These are phyloP conservation scores for Aspergillus floridensis DNA, from an alignment of 2,329 filamentous ascomycete species.

Conservation along the genomic window DNA sequence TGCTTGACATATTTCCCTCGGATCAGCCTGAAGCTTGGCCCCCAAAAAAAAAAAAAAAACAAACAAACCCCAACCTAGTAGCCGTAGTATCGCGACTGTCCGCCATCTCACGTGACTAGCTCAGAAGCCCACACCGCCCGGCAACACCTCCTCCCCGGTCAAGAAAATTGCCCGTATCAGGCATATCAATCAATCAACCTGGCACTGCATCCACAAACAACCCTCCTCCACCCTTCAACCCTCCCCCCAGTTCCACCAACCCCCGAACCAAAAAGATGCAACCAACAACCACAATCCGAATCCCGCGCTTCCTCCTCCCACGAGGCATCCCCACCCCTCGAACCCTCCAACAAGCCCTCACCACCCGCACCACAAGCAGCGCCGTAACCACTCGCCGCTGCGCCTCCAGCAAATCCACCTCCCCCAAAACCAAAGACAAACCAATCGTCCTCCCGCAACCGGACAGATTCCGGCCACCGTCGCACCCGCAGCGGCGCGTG, in stretches of 20 bases:
- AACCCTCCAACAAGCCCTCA: slow-evolving; percentile 30
- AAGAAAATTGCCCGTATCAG: too few species aligned
- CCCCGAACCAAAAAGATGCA: slow-evolving; percentile 18
- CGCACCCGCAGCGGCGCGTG: slow-evolving; percentile 71
- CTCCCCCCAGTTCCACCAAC: slow-evolving; percentile 6
- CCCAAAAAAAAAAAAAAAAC: too few species aligned
- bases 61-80: too few species aligned
- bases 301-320: slow-evolving; percentile 68
- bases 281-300: slow-evolving; percentile 55
- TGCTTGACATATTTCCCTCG: too few species aligned
- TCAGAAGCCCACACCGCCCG: too few species aligned
- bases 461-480: slow-evolving; percentile 85
- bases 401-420: slow-evolving; percentile 19
- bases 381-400: slow-evolving; percentile 17
- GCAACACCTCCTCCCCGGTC: too few species aligned
- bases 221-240: too few species aligned
- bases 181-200: too few species aligned
- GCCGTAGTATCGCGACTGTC: too few species aligned
- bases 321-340: slow-evolving; percentile 45
- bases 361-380: slow-evolving; percentile 13
- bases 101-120: too few species aligned
- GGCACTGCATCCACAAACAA: too few species aligned
- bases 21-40: too few species aligned
- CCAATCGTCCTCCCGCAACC: slow-evolving; percentile 79
- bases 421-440: slow-evolving; percentile 43